Base-by-base conservation (phyloP, 306 rosid species). In the Neltuma alba region DNA sequence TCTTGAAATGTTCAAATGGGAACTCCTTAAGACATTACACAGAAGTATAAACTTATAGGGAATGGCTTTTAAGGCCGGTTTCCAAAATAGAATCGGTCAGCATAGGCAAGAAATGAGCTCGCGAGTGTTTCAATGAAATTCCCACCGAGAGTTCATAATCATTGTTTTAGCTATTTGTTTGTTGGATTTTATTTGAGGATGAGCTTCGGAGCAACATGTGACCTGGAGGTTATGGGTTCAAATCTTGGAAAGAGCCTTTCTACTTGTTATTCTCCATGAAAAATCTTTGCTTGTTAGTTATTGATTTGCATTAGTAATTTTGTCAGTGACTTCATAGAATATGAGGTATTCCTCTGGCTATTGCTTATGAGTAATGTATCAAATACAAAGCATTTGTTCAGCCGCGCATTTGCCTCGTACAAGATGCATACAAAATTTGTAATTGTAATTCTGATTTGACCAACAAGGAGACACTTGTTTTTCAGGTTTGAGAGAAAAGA, bases 401-500 rank as follows among this genome's bases (percentile, higher is more conserved):
- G 44, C 69, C 48, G 7, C 52, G 21, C 37, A 27, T 52, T 47
- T 50, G 61, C 76, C 38, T 76, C 44, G 8, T 48, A 27, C 52
- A 44, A n/a, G 27, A 80, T 15, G 20, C 44, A 50, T 70, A 10
- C 67, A 34, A 27, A 25, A 68, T 69, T 14, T 69, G 45, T 25
- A 37, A 37, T 37, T 37, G 40, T 37, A 21, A 10, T 58, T 76
- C 70, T 52, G 42, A 34, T 73, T 34, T 44, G 27, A 80, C 81
- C 31, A 64, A 76, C 45, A 3, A 60, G 45, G 30, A 41, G 30
- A 4, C 64, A 12, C 81, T 75, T 44, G 18, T 62, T 83, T 85
- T 83, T 41, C 89, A 95, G 98, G 99, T 90, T 95, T 81, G 99
- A 92, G 80, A 91, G 99, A 84, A 90, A 82, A 81, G 98, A 76